Percentiles rank a stretch among this genome's conserved stretches.
Evolutionary conservation across 2,329 filamentous ascomycete species (phyloP).

Genomic region (Aspergillus calidoustus): DNA sequence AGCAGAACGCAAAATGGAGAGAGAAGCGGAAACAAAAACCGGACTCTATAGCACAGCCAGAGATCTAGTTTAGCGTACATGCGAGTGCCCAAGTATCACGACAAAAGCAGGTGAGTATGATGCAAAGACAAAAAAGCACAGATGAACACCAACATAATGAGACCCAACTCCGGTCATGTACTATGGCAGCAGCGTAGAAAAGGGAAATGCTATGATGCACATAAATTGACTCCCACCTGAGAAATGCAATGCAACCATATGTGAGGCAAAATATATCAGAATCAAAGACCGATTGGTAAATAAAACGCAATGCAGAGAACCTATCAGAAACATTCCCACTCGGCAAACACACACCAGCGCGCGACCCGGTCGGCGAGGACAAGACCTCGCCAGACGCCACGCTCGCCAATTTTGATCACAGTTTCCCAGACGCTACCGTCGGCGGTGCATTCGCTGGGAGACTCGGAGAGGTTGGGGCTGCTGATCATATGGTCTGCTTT

Average conservation of each 20-base stretch:
- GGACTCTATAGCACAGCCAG: constrained; percentile 6
- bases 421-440: constrained; percentile 68
- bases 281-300: neutral
- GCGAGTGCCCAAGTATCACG: neutral
- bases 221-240: constrained; percentile 16
- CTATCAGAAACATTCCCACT: constrained; percentile 64
- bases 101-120: neutral
- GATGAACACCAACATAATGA: neutral
- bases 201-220: constrained; percentile 14
- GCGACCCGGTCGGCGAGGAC: constrained; percentile 68
- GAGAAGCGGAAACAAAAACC: neutral
- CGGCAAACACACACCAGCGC: constrained; percentile 71
- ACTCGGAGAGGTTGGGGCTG: constrained; percentile 35
- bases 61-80: constrained; percentile 7
- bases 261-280: constrained; percentile 14
- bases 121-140: constrained; percentile 3
- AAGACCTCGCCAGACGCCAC: constrained; percentile 65
- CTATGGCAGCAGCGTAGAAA: constrained; percentile 3
- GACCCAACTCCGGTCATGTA: constrained; percentile 20
- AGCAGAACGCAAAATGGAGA: neutral
- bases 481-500: constrained; percentile 53
- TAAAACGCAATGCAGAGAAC: neutral
- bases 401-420: constrained; percentile 69
- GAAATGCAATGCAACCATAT: constrained; percentile 22
- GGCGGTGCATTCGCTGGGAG: constrained; percentile 41